Evolutionary conservation across 768 basidiomycete species (phyloP), one percentile per base, ranked within the genome.

Genomic region (Gloeopeniophorella convolvens): DNA sequence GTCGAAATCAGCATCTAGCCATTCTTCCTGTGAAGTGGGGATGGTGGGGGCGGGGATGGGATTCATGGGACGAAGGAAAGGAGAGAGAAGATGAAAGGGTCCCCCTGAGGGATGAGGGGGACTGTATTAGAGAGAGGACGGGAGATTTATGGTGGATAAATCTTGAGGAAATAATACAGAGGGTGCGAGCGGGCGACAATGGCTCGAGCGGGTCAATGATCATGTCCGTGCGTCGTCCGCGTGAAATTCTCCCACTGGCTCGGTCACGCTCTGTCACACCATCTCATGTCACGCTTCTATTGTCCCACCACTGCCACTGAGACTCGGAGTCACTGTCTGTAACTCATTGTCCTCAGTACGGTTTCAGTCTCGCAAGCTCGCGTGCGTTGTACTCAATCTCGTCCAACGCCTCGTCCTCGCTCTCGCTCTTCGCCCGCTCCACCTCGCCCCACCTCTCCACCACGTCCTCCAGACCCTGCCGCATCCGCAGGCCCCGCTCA

Each of bases 1-100:
- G 64, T 89, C 89, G 63, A 91, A 90, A 68, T 91, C 89, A 54
- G 85, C 84, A 66, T 91, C 89, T 36, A 79, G 75, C 88, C 89
- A 91, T 70, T 89, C 86, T 68, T 91, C 88, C 78, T 76, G 48
- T 74, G 65, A 32, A 73, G 61, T 34, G 70, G 66, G 55, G 75
- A 70, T 39, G 76, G 20, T 68, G 11, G 81, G 83, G 5, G 82
- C 78, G 31, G 78, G 79, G 33, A 81, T 70, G 43, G 82, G 69
- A 48, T 72, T 65, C 84, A 87, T 87, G 46, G 28, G 23, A 21
- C 5, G 23, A 8, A 27, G 39, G 10, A 39, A 32, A 27, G 26
- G 45, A 42, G 10, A 6, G 23, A 39, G 50, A 48, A 47, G 43
- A 55, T 31, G 54, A 56, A 50, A 61, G n/a, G 24, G 35, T 42